phyloP scores from a whole-genome alignment of 441 rosid genomes.

The Raphanus hybrid region DNA sequence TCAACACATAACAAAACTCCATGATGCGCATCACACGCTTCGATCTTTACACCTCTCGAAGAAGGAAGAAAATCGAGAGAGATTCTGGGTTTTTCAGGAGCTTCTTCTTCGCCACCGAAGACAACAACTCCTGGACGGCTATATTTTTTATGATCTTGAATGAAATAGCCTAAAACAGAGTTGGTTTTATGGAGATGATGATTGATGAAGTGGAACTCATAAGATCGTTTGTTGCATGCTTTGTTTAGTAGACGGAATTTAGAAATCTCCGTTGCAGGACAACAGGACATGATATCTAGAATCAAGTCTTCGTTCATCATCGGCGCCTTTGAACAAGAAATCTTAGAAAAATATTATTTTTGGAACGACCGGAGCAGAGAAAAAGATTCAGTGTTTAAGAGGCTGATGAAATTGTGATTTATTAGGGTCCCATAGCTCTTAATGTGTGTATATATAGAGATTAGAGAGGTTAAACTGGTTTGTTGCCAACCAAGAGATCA shows the following conservation, averaged over 20 bases:
- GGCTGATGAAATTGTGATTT: background rate
- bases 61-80: slow-evolving; percentile 25
- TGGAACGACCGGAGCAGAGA: background rate
- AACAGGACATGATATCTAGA: slow-evolving; percentile 20
- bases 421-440: background rate
- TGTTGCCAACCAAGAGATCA: slow-evolving; percentile 1
- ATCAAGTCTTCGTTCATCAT: slow-evolving; percentile 24
- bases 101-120: background rate
- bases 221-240: slow-evolving; percentile 29
- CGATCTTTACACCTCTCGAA: background rate
- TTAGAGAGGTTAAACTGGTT: background rate
- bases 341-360: background rate
- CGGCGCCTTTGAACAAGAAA: background rate
- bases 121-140: background rate
- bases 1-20: slow-evolving; percentile 21
- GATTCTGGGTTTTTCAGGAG: background rate
- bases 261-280: background rate
- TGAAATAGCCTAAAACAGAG: slow-evolving; percentile 21
- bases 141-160: background rate
- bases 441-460: background rate
- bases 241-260: slow-evolving; percentile 22
- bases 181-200: slow-evolving; percentile 17
- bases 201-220: slow-evolving; percentile 19
- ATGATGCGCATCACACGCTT: slow-evolving; percentile 33
- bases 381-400: background rate